Evolutionary conservation across 2,329 filamentous ascomycete genomes (phyloP).

Genomic region (Sclerotinia borealis): DNA sequence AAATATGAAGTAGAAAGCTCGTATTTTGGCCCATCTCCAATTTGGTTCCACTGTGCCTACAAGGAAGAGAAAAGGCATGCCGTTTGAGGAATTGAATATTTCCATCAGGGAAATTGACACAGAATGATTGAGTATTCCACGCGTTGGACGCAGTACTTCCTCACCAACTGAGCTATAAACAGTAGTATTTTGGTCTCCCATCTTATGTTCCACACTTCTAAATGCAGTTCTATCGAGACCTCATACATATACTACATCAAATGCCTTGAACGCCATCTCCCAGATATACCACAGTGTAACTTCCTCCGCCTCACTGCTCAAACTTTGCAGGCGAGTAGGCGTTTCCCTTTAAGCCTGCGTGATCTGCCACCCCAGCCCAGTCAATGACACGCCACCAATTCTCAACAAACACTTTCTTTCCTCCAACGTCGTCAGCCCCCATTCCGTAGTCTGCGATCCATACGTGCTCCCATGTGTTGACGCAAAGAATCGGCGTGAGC

Average conservation of each 20-base stretch:
- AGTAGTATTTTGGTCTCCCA: conserved; percentile 1
- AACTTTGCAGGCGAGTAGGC: background rate
- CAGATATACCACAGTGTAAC: conserved; percentile 11
- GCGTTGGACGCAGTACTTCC: background rate
- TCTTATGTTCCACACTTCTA: conserved; percentile 4
- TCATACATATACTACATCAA: conserved; percentile 12
- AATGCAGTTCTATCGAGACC: conserved; percentile 8
- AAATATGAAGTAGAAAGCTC: background rate
- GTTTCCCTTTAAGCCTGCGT: conserved; percentile 15
- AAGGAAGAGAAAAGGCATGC: background rate
- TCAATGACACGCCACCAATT: conserved; percentile 85
- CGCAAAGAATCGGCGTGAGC: conserved; percentile 72
- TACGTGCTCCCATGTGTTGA: conserved; percentile 95
- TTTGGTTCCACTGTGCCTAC: background rate
- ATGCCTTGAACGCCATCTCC: conserved; percentile 16
- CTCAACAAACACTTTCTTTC: conserved; percentile 70
- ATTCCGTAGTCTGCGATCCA: conserved; percentile 78
- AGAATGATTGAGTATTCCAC: background rate
- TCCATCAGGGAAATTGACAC: background rate
- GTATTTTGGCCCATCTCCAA: background rate
- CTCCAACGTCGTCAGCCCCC: conserved; percentile 49
- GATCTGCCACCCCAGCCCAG: conserved; percentile 64
- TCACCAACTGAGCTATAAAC: conserved; percentile 1
- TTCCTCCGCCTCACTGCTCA: background rate
- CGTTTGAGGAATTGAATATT: background rate